These are phyloP conservation scores for Leccinum ochraceum DNA, from an alignment of 768 basidiomycete genomes.

Conservation along the genomic window DNA sequence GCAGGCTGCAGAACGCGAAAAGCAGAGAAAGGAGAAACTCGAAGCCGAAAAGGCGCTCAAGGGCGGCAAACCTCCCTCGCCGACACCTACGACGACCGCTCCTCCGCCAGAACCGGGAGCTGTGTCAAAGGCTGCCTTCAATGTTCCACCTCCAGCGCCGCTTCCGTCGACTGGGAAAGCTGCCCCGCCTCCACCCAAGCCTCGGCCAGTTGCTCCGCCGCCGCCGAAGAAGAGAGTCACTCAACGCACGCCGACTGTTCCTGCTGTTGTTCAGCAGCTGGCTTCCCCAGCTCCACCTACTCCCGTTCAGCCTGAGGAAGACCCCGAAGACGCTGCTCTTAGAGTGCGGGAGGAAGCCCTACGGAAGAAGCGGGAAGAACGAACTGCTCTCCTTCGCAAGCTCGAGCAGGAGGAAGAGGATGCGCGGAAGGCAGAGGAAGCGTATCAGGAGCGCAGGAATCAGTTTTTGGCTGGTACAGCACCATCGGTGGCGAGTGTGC, in stretches of 20 bases:
- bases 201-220: slow-evolving; percentile 36
- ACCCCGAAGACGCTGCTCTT: slow-evolving; percentile 76
- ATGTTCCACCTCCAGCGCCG: neutral
- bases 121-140: slow-evolving; percentile 23
- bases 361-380: slow-evolving; percentile 72
- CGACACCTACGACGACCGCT: slow-evolving; percentile 47
- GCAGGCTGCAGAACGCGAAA: slow-evolving; percentile 79
- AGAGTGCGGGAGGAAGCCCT: slow-evolving; percentile 69
- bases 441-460: slow-evolving; percentile 35
- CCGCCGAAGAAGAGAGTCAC: slow-evolving; percentile 28
- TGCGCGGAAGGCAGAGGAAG: slow-evolving; percentile 48
- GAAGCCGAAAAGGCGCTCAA: slow-evolving; percentile 71
- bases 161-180: slow-evolving; percentile 35
- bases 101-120: slow-evolving; percentile 38
- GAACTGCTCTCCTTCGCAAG: slow-evolving; percentile 65
- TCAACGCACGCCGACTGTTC: slow-evolving; percentile 19
- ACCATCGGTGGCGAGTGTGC: slow-evolving; percentile 28
- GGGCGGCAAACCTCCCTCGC: slow-evolving; percentile 43
- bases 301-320: slow-evolving; percentile 51
- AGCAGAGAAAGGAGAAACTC: slow-evolving; percentile 66
- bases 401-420: slow-evolving; percentile 70
- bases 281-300: slow-evolving; percentile 23
- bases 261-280: slow-evolving; percentile 27
- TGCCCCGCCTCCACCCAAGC: slow-evolving; percentile 38
- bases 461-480: slow-evolving; percentile 42